Conservation (phyloP, 371 early-diverging fungal species). For the Mucor piriformis region DNA sequence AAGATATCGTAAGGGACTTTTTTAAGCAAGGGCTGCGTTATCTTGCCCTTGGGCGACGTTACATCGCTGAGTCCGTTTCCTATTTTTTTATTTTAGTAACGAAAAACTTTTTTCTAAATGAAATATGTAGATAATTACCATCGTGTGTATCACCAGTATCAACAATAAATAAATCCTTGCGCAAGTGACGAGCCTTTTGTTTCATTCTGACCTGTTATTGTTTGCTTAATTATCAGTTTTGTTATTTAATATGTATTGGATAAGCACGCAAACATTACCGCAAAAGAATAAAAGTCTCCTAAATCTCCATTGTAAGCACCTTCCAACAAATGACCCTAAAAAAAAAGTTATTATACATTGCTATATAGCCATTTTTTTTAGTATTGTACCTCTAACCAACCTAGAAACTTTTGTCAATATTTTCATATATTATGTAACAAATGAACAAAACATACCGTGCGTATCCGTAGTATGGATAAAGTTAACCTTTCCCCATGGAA, state of each 20-base stretch:
- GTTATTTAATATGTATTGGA: background rate
- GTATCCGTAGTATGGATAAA: constrained; percentile 57
- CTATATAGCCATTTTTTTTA: background rate
- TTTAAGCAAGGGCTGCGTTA: constrained; percentile 52
- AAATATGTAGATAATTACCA: too few relatives aligned
- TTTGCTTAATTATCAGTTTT: background rate
- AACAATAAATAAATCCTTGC: constrained; percentile 59
- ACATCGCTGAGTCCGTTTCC: constrained; percentile 58
- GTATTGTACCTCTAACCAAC: constrained; percentile 39
- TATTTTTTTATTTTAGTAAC: background rate
- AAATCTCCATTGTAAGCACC: constrained; percentile 53
- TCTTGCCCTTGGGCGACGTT: constrained; percentile 39
- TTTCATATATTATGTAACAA: too few relatives aligned
- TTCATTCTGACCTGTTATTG: constrained; percentile 42
- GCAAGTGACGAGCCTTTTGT: constrained; percentile 42
- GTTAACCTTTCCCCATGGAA: constrained; percentile 55
- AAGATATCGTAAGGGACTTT: constrained; percentile 54
- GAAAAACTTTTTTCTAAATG: too few relatives aligned
- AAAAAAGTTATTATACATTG: background rate
- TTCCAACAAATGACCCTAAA: constrained; percentile 46
- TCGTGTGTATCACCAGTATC: constrained; percentile 62
- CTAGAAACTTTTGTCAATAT: constrained; percentile 17
- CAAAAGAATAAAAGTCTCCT: constrained; percentile 61
- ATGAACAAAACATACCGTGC: constrained; percentile 29
- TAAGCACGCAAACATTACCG: constrained; percentile 25